Percentiles rank a stretch among this genome's conserved stretches.
Evolutionary conservation across 495 filamentous ascomycete species (phyloP).

Genomic region (Xylaria venustula): DNA sequence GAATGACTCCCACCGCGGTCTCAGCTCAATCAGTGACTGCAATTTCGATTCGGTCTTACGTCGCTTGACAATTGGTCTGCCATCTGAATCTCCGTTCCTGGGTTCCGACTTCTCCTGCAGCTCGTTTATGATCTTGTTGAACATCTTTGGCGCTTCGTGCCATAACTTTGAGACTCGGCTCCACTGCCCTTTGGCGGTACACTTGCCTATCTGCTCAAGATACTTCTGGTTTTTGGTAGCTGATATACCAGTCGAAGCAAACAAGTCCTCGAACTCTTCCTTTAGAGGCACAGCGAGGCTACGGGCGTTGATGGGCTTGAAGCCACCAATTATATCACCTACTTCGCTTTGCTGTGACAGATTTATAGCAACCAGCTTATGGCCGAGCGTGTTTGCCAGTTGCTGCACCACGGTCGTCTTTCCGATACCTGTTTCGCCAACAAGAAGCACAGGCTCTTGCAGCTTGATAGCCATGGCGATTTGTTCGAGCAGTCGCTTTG

Average conservation of each 20-base stretch:
- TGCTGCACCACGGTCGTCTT: constrained; percentile 97
- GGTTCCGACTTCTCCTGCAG: constrained; percentile 36
- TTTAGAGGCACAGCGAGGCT: constrained; percentile 86
- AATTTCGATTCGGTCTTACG: constrained; percentile 75
- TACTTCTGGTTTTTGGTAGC: constrained; percentile 83
- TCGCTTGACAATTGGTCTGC: constrained; percentile 73
- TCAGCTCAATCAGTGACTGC: constrained; percentile 55
- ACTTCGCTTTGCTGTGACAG: constrained; percentile 96
- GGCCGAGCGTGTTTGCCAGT: constrained; percentile 74
- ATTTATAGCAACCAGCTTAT: constrained; percentile 86
- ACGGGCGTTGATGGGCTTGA: constrained; percentile 89
- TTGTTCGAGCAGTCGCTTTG: constrained; percentile 73
- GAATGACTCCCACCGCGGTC: constrained; percentile 78
- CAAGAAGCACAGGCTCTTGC: constrained; percentile 84
- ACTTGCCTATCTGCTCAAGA: constrained; percentile 73
- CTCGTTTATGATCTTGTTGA: constrained; percentile 65
- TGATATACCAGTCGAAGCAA: constrained; percentile 77
- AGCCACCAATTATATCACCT: constrained; percentile 88
- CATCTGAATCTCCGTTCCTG: constrained; percentile 35
- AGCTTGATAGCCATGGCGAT: constrained; percentile 78
- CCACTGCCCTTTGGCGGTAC: constrained; percentile 81
- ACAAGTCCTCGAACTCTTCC: constrained; percentile 89
- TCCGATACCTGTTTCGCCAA: constrained; percentile 97
- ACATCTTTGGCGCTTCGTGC: constrained; percentile 84
- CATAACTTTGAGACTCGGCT: constrained; percentile 76